Conservation (phyloP, 1,139 yeast genomes). For the Pichia sp. region DNA sequence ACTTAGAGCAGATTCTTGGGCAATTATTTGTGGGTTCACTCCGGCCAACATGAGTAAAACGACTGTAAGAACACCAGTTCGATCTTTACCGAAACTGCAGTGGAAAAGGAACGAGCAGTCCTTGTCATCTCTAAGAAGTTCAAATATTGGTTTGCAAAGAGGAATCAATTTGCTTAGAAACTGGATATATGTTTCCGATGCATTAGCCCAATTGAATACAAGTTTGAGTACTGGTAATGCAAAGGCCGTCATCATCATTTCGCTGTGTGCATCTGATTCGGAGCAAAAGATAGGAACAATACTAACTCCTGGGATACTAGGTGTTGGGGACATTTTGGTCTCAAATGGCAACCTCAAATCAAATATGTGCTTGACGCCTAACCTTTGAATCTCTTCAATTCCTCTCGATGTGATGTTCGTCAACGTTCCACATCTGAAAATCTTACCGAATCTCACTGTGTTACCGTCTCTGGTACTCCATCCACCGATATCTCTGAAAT, state of each 20-base stretch:
- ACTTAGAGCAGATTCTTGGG: slow-evolving; percentile 38
- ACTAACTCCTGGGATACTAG: too few species aligned
- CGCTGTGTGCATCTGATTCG: too few species aligned
- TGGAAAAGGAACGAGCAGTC: slow-evolving; percentile 54
- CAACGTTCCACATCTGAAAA: slow-evolving; percentile 62
- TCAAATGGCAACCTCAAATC: slow-evolving; percentile 68
- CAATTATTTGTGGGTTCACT: slow-evolving; percentile 57
- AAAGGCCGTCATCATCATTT: background rate
- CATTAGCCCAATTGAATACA: background rate
- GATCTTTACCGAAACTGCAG: slow-evolving; percentile 84
- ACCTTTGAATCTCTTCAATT: slow-evolving; percentile 29
- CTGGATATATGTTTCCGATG: slow-evolving; percentile 47
- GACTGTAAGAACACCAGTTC: slow-evolving; percentile 75
- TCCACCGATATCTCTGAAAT: slow-evolving; percentile 81
- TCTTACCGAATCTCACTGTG: slow-evolving; percentile 43
- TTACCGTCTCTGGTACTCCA: slow-evolving; percentile 39
- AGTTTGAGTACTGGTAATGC: background rate
- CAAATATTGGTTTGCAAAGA: slow-evolving; percentile 42
- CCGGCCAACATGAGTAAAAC: slow-evolving; percentile 55
- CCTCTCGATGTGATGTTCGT: slow-evolving; percentile 45
- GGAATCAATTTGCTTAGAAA: slow-evolving; percentile 44
- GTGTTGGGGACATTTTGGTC: slow-evolving; percentile 11
- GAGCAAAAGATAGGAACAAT: too few species aligned
- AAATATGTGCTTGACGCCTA: slow-evolving; percentile 52
- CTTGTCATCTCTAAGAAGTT: slow-evolving; percentile 46